A percentile compares a stretch with the other conserved stretches of the same genome.
Conservation (phyloP, 257 asterid genomes). For the Linaria vulgaris region DNA sequence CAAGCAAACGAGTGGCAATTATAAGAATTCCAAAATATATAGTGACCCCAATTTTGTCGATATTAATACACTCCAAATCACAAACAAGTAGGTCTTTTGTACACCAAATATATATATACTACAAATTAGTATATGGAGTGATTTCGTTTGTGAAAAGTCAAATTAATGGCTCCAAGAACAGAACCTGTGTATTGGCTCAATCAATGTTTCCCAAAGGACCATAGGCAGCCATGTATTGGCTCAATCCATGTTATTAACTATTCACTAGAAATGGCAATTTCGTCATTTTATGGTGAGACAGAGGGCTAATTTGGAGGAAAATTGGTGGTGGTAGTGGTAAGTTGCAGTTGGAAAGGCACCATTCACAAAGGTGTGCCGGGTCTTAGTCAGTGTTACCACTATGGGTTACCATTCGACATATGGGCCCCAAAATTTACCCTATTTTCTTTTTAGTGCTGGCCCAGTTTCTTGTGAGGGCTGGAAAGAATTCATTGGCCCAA, state of each 20-base stretch:
- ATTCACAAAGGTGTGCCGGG: constrained; percentile 30
- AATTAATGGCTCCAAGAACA: constrained; percentile 17
- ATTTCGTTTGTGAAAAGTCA: too few species aligned
- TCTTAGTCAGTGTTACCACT: constrained; percentile 46
- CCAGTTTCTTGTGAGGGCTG: constrained; percentile 21
- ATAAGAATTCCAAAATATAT: constrained; percentile 1
- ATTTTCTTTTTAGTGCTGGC: constrained; percentile 25
- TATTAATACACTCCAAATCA: not conserved
- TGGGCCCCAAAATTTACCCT: constrained; percentile 37
- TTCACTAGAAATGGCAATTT: constrained; percentile 27
- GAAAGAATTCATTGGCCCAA: constrained; percentile 14
- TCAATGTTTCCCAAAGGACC: constrained; percentile 36
- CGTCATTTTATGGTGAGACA: not conserved
- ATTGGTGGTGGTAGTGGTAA: constrained; percentile 28
- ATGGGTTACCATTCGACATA: constrained; percentile 61
- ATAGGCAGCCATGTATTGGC: constrained; percentile 34
- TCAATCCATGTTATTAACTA: constrained; percentile 25
- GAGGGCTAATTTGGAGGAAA: constrained; percentile 24
- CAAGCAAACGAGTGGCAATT: not conserved
- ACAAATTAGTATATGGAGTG: too few species aligned
- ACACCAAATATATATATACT: not conserved
- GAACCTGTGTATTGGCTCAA: constrained; percentile 35
- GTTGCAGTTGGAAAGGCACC: constrained; percentile 31
- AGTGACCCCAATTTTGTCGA: constrained; percentile 6
- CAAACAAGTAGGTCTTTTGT: not conserved